These are phyloP conservation scores for Agrostemma githago DNA, from an alignment of 148 eudicot genomes.

Conservation along the genomic window DNA sequence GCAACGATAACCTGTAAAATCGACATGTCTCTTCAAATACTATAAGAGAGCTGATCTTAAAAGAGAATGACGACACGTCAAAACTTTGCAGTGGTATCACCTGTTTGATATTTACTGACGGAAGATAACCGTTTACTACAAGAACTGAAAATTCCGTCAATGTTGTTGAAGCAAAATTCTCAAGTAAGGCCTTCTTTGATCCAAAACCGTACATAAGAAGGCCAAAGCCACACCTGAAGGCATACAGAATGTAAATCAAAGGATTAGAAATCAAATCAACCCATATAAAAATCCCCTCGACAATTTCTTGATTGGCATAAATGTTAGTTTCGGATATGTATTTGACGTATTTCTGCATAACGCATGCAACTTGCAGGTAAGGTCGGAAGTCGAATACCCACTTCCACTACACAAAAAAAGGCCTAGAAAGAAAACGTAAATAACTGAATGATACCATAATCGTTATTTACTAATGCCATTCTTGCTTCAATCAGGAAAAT, in stretches of 20 bases:
- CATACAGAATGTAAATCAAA: slow-evolving; percentile 11
- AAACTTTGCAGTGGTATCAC: slow-evolving; percentile 30
- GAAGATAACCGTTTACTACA: slow-evolving; percentile 90
- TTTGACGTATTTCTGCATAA: too few relatives aligned
- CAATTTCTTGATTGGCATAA: too few relatives aligned
- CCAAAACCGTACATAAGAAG: slow-evolving; percentile 98
- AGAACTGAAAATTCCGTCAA: slow-evolving; percentile 64
- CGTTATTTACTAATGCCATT: too few relatives aligned
- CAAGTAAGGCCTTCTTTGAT: slow-evolving; percentile 80
- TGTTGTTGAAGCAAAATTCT: slow-evolving; percentile 83
- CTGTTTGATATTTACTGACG: slow-evolving; percentile 87
- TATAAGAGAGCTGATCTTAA: background rate
- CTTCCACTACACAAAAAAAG: too few relatives aligned
- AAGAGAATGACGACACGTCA: background rate
- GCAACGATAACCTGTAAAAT: slow-evolving; percentile 50
- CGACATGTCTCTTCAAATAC: background rate
- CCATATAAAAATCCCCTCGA: too few relatives aligned
- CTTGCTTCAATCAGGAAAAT: too few relatives aligned
- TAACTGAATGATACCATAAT: too few relatives aligned
- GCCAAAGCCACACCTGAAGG: slow-evolving; percentile 73
- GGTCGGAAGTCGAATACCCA: too few relatives aligned
- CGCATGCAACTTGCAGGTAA: too few relatives aligned
- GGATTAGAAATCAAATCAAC: background rate
- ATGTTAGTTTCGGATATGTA: too few relatives aligned
- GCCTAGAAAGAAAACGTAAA: too few relatives aligned